Base-by-base conservation (phyloP, 2,329 filamentous ascomycete species). In the Aspergillus candidus region DNA sequence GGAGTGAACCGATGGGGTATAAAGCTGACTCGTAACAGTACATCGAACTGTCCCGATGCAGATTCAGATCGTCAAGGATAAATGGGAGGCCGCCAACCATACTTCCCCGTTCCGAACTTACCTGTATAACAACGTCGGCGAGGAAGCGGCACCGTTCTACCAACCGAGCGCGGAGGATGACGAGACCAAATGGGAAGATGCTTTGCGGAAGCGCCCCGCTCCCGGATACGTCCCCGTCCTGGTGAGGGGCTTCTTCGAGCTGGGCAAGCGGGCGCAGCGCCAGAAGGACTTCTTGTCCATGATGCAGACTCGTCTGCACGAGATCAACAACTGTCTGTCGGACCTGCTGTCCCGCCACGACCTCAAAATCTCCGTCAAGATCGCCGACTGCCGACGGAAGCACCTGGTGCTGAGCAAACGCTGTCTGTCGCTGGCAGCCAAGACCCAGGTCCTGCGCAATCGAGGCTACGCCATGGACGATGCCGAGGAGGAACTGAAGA, bases 391-490 rank as follows among this genome's bases (percentile, higher is more conserved):
- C 38, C 75, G 75, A 51, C 71, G 79, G 43, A 77, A 75, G 58
- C 80, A 84, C 59, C 68, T 77, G 4, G 73, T 77, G 15, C 68
- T 82, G 31, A 79, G 75, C 47, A 78, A 81, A 58, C 73, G 80
- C 38, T 80, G 75, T 44, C 66, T 84, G 27, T 71, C 75, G 2
- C 69, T 84, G 35, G 80, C 80, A 7, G 78, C 79, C 8, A 83
- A 83, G 62, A 79, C 80, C 1, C 80, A 84, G 56, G 73, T 82
- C 11, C 59, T 83, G 51, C 71, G 79, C 40, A 83, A 82, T 54
- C 65, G 80, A 45, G 80, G 80, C 7, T 84, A 83, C 57, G 78
- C 79, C 4, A 79, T 84, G 72, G 80, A 83, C 50, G 74, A 76
- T 43, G 72, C 74, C 3, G 80, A 84, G 60, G 80, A 83, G 59